Evolutionary conservation across 768 basidiomycete species (phyloP).

Genomic region (Clitopilus hobsonii): DNA sequence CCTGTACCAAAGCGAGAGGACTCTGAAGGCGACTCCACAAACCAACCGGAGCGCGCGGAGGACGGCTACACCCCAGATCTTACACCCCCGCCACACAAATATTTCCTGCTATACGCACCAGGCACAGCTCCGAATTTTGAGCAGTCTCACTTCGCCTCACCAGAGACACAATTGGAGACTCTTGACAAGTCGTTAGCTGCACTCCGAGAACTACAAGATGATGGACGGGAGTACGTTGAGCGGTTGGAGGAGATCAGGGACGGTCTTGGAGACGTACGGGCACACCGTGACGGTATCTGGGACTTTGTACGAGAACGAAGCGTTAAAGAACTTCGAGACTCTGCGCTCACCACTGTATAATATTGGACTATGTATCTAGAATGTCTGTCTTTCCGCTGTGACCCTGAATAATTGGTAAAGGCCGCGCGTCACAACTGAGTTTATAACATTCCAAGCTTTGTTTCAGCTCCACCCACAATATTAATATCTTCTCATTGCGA

Average conservation of each 20-base stretch:
- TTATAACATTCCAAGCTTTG: background rate
- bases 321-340: constrained; percentile 69
- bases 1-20: constrained; percentile 67
- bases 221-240: constrained; percentile 83
- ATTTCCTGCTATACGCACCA: constrained; percentile 54
- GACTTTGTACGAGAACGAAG: constrained; percentile 69
- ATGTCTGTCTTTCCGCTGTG: background rate
- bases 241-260: constrained; percentile 82
- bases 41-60: constrained; percentile 40
- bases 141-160: constrained; percentile 58
- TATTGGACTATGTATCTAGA: background rate
- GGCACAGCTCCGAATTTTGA: constrained; percentile 46
- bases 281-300: constrained; percentile 74
- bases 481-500: constrained; percentile 3
- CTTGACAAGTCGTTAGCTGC: constrained; percentile 72
- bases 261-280: constrained; percentile 67
- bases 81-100: constrained; percentile 58
- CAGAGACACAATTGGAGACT: constrained; percentile 62
- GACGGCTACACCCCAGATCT: constrained; percentile 62
- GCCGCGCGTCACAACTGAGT: background rate
- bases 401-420: background rate
- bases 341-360: constrained; percentile 25
- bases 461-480: constrained; percentile 5
- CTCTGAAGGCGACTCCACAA: constrained; percentile 19
- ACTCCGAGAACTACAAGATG: constrained; percentile 79